Conservation (phyloP, 225 moss, liverwort and hornwort genomes). For the Lunularia cruciata region DNA sequence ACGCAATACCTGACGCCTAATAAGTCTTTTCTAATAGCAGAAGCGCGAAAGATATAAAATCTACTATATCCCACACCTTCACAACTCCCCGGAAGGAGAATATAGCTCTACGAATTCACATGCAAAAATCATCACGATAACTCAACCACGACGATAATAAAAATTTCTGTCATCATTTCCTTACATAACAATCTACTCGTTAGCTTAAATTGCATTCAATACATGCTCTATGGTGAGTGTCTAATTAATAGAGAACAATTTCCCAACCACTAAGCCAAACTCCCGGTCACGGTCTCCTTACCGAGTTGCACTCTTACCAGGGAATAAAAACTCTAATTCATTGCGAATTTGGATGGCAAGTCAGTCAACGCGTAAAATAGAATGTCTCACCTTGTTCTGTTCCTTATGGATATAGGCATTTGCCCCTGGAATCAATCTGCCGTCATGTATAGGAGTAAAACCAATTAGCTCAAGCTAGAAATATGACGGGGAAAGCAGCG, state of each 20-base stretch:
- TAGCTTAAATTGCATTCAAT: too few species aligned
- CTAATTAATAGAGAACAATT: too few species aligned
- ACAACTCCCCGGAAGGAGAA: too few species aligned
- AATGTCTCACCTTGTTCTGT: conserved; percentile 71
- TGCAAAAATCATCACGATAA: not conserved
- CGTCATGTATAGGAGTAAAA: conserved; percentile 10
- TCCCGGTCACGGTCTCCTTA: not conserved
- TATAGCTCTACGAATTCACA: too few species aligned
- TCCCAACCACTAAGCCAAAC: not conserved
- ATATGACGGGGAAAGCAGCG: not conserved
- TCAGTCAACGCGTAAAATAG: not conserved
- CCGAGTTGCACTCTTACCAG: not conserved
- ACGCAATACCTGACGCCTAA: too few species aligned
- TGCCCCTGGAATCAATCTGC: conserved; percentile 75
- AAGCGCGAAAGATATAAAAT: not conserved
- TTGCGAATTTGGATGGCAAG: not conserved
- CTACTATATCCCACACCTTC: not conserved
- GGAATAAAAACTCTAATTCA: not conserved
- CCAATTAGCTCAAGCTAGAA: not conserved
- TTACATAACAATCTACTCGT: too few species aligned
- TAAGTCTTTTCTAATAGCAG: not conserved
- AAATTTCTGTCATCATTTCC: too few species aligned
- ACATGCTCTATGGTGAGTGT: too few species aligned
- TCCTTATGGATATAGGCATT: conserved; percentile 61
- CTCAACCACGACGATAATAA: not conserved